These are phyloP conservation scores for Xylaria curta DNA, from an alignment of 495 filamentous ascomycete genomes.

Conservation along the genomic window DNA sequence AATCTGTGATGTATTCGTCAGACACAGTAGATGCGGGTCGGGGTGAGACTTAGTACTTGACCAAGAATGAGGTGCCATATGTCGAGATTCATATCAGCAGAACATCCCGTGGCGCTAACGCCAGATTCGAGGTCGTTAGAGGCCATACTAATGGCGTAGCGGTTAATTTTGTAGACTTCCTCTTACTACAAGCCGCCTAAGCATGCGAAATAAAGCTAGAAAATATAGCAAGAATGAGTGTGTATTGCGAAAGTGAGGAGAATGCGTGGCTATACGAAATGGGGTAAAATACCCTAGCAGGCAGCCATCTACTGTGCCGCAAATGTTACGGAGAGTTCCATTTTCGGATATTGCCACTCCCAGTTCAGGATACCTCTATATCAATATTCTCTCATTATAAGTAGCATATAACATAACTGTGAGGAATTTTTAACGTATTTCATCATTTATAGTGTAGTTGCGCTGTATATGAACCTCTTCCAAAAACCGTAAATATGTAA, in stretches of 20 bases:
- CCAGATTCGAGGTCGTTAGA: not conserved
- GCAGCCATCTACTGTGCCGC: too few relatives aligned
- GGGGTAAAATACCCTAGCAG: too few relatives aligned
- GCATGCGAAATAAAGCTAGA: too few relatives aligned
- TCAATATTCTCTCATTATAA: too few relatives aligned
- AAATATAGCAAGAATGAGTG: too few relatives aligned
- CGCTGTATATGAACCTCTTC: not conserved
- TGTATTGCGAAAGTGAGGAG: too few relatives aligned
- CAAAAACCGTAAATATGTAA: not conserved
- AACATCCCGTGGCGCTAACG: not conserved
- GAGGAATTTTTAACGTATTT: not conserved
- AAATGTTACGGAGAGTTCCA: too few relatives aligned
- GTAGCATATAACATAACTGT: not conserved
- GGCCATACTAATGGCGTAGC: not conserved
- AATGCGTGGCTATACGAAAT: too few relatives aligned
- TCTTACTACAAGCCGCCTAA: too few relatives aligned
- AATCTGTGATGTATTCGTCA: constrained; percentile 5
- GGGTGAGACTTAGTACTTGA: not conserved
- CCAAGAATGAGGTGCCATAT: constrained; percentile 18
- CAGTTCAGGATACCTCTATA: too few relatives aligned
- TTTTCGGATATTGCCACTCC: too few relatives aligned
- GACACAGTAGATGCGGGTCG: not conserved
- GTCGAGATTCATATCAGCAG: not conserved
- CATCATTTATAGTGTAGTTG: not conserved
- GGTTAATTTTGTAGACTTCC: too few relatives aligned